These are phyloP conservation scores for Backusella circina DNA, from an alignment of 192 early-diverging fungal genomes.

Conservation along the genomic window DNA sequence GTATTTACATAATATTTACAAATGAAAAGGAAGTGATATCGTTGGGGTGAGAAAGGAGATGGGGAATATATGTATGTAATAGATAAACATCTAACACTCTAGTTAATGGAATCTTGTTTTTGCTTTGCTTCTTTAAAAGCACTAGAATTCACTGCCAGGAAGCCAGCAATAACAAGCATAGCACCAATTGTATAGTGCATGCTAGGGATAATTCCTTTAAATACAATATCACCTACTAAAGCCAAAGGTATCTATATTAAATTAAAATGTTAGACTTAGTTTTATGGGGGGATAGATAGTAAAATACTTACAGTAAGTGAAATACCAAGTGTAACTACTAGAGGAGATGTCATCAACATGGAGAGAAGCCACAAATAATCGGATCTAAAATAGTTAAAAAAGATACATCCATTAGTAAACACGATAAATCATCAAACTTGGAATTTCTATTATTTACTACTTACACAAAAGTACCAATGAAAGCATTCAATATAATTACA, in stretches of 20 bases:
- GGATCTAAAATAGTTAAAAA: constrained; percentile 38
- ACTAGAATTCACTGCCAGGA: constrained; percentile 58
- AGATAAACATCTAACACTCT: neutral
- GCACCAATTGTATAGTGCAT: constrained; percentile 61
- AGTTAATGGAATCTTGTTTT: neutral
- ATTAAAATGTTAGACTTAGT: neutral
- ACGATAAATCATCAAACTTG: neutral
- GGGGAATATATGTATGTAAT: neutral
- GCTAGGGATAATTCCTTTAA: constrained; percentile 53
- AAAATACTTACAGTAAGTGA: constrained; percentile 58
- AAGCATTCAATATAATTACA: constrained; percentile 67
- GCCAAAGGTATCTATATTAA: constrained; percentile 53
- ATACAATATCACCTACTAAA: constrained; percentile 64
- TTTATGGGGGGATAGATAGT: neutral
- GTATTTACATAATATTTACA: neutral
- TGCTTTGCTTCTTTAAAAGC: constrained; percentile 40
- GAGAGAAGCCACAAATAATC: constrained; percentile 77
- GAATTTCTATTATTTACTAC: neutral
- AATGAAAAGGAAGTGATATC: neutral
- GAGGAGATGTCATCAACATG: constrained; percentile 78
- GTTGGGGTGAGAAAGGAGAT: neutral
- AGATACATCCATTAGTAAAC: neutral
- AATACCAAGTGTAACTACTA: constrained; percentile 75
- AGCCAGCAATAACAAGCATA: constrained; percentile 60
- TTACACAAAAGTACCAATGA: constrained; percentile 75